Percentiles rank a stretch among this genome's conserved stretches.
phyloP scores from a whole-genome alignment of 2,329 filamentous ascomycete species.

The Trichoderma pleuroti region DNA sequence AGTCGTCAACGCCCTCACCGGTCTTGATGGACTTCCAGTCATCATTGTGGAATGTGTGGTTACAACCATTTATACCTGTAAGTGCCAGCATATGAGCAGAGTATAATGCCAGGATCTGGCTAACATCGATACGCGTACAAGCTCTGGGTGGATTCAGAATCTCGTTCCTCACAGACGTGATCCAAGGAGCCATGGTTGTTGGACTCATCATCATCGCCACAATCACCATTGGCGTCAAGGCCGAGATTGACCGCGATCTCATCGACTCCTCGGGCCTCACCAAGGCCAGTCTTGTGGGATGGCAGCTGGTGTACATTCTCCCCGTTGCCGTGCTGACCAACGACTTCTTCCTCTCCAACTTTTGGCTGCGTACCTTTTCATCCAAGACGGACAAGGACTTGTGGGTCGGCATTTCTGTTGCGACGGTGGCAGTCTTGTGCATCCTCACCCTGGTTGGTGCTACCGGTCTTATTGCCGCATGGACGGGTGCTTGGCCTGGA shows the following conservation, averaged over 20 bases:
- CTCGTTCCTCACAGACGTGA: slow-evolving; percentile 78
- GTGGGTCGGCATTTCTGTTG: slow-evolving; percentile 68
- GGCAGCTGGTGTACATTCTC: slow-evolving; percentile 82
- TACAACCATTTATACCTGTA: slow-evolving; percentile 81
- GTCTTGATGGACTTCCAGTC: slow-evolving; percentile 68
- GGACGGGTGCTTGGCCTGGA: slow-evolving; percentile 70
- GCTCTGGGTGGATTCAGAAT: slow-evolving; percentile 79
- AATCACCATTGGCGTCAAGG: slow-evolving; percentile 73
- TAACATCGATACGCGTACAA: slow-evolving; percentile 32
- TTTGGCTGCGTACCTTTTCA: slow-evolving; percentile 15
- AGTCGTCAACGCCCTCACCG: slow-evolving; percentile 70
- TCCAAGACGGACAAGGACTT: slow-evolving; percentile 22
- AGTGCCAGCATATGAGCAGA: slow-evolving; percentile 24
- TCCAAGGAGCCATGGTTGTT: slow-evolving; percentile 76
- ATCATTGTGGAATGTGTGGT: slow-evolving; percentile 74
- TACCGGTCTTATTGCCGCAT: slow-evolving; percentile 71
- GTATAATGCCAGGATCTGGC: neutral
- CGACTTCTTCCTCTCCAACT: slow-evolving; percentile 80
- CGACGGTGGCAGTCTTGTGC: slow-evolving; percentile 60
- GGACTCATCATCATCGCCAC: slow-evolving; percentile 71
- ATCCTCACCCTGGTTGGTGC: slow-evolving; percentile 71
- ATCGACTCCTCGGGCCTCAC: slow-evolving; percentile 67
- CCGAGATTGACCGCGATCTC: slow-evolving; percentile 65
- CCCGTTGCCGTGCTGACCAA: slow-evolving; percentile 78
- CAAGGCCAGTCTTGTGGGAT: slow-evolving; percentile 68